A percentile compares a stretch with the other conserved stretches of the same genome.
Conservation (phyloP, 2,329 filamentous ascomycete genomes). For the Diaporthe sp. region DNA sequence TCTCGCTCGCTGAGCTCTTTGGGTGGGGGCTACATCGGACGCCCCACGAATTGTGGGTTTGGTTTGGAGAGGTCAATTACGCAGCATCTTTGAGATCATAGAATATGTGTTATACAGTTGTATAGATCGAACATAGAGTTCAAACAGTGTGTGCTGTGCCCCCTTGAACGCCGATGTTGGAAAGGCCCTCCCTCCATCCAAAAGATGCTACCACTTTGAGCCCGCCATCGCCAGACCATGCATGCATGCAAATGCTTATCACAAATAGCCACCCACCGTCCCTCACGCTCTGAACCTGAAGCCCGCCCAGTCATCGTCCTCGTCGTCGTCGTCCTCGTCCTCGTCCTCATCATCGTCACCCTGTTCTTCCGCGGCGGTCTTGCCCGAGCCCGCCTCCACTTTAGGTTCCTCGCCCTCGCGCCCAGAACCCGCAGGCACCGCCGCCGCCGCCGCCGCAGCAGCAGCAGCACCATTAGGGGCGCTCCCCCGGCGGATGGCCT, state of each 20-base stretch:
- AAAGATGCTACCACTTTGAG: background rate
- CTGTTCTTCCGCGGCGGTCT: constrained; percentile 45
- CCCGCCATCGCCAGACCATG: constrained; percentile 13
- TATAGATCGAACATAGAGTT: background rate
- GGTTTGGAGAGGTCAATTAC: background rate
- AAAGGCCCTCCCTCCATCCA: background rate
- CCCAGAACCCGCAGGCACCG: background rate
- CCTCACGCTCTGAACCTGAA: constrained; percentile 62
- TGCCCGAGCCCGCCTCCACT: constrained; percentile 40
- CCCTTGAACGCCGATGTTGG: constrained; percentile 13
- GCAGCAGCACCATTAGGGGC: constrained; percentile 40
- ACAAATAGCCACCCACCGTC: background rate
- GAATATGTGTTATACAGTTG: background rate
- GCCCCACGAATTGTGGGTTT: background rate
- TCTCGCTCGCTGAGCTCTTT: too few relatives aligned
- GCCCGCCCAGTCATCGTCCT: constrained; percentile 70
- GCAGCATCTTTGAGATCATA: constrained; percentile 3
- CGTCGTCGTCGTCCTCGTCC: constrained; percentile 58
- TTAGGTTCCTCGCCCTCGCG: background rate
- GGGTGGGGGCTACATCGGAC: background rate
- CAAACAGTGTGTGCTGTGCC: background rate
- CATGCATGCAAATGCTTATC: constrained; percentile 6
- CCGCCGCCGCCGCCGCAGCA: background rate
- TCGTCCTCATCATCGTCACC: constrained; percentile 52
- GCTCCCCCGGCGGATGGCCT: constrained; percentile 69